A percentile compares a stretch with the other conserved stretches of the same genome.
phyloP scores from a whole-genome alignment of 805 yeast species.

The Myxozyma lipomycoides region DNA sequence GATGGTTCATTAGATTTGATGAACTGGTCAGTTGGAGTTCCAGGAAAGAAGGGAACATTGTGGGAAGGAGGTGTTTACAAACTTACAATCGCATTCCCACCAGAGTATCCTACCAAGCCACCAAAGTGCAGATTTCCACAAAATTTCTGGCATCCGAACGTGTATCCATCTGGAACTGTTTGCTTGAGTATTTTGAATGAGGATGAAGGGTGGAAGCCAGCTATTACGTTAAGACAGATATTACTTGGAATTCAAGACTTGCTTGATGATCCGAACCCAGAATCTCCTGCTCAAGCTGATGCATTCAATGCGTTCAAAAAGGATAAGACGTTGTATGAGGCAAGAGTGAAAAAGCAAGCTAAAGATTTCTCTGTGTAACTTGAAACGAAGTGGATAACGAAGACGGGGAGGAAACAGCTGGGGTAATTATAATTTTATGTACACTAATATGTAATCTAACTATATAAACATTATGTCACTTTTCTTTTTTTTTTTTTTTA shows the following conservation, averaged over 20 bases:
- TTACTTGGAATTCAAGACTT: conserved; percentile 90
- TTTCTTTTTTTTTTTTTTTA: neutral
- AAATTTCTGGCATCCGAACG: conserved; percentile 93
- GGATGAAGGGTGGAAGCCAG: conserved; percentile 97
- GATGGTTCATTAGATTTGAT: conserved; percentile 85
- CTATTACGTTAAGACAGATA: conserved; percentile 78
- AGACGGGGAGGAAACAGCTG: no score
- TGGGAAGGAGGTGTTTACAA: conserved; percentile 94
- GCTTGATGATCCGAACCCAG: conserved; percentile 84
- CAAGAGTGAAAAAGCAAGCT: conserved; percentile 77
- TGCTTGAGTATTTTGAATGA: conserved; percentile 91
- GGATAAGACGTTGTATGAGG: conserved; percentile 65
- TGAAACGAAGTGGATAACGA: no score
- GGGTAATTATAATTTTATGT: neutral
- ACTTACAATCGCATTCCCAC: conserved; percentile 73
- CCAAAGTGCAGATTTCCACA: conserved; percentile 89
- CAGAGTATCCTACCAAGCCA: conserved; percentile 92
- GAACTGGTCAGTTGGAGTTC: conserved; percentile 92
- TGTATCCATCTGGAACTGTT: conserved; percentile 95
- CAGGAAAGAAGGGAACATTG: conserved; percentile 79
- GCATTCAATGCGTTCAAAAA: conserved; percentile 75
- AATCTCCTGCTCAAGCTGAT: conserved; percentile 95
- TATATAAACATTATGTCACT: neutral
- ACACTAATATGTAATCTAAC: neutral
- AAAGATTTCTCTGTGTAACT: conserved; percentile 51